Evolutionary conservation across 345 rosid genomes (phyloP), one percentile per base, ranked within the genome.

Genomic region (Heritiera fomes): DNA sequence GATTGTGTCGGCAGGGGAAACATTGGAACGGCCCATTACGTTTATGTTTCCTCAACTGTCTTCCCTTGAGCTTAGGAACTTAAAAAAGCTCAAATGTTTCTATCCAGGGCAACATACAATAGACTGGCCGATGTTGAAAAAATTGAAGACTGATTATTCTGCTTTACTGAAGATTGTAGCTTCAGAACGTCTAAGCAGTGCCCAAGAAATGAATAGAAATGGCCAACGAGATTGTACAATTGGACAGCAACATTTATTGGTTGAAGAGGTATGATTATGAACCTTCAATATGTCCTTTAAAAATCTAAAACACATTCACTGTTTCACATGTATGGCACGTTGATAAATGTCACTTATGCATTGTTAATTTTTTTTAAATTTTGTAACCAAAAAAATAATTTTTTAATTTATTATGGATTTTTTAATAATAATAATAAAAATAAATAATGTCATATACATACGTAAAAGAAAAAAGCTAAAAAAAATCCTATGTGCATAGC

Each of bases 21-120:
- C 12, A 45, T 20, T 1, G 30, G 49, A 38, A 73, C 7, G 10
- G 18, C 2, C 0, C 10, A 5, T 13, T 13, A 46, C 20, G 30
- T 63, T 84, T 32, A 28, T 15, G 20, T 82, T 86, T 49, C 76
- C 65, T 7, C 30, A 7, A 1, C 3, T 82, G 32, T 64, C 43
- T 40, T 6, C 11, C 4, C 12, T 86, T 1, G 0, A 0, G n/a
- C 78, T 84, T n/a, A 0, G 1, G 0, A 1, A 12, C 1, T 38
- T 84, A 20, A 32, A 59, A 6, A 15, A 68, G 41, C 76, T 84
- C 5, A 46, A 1, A 14, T 63, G 53, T 2, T 80, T 86, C 56
- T 73, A 46, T 9, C 46, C 8, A 7, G 71, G 62, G 3, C 15
- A 3, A 30, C 80, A 81, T 70, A 58, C 46, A 50, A 62, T 12